A percentile compares a stretch with the other conserved stretches of the same genome.
Conservation (phyloP, 1,139 yeast species). For the Pichia sp. region DNA sequence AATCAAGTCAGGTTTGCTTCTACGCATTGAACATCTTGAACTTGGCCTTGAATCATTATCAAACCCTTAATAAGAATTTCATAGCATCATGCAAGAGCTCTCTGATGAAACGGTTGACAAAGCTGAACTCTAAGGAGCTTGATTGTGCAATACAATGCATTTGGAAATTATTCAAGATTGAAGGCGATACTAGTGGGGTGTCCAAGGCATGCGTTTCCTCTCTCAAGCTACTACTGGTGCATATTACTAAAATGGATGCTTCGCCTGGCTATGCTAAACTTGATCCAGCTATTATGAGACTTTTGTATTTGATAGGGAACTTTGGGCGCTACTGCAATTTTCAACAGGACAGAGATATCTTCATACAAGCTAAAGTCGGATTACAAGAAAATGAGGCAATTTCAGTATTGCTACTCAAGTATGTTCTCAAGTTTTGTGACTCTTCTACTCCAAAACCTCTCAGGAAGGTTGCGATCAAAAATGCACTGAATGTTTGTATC, state of each 20-base stretch:
- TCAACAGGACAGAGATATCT: slow-evolving; percentile 37
- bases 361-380: slow-evolving; percentile 35
- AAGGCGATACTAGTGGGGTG: slow-evolving; percentile 37
- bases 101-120: slow-evolving; percentile 49
- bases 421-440: slow-evolving; percentile 46
- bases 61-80: slow-evolving; percentile 45
- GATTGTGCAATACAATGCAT: slow-evolving; percentile 65
- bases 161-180: slow-evolving; percentile 36
- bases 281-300: slow-evolving; percentile 46
- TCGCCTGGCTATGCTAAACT: slow-evolving; percentile 11
- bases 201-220: slow-evolving; percentile 53
- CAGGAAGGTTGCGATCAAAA: slow-evolving; percentile 47
- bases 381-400: slow-evolving; percentile 47
- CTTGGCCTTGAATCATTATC: slow-evolving; percentile 35
- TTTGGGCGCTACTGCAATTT: slow-evolving; percentile 64
- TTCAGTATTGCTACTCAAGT: slow-evolving; percentile 47
- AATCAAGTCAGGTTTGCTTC: slow-evolving; percentile 33
- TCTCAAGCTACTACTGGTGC: slow-evolving; percentile 30
- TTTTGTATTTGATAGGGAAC: slow-evolving; percentile 57
- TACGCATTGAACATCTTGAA: slow-evolving; percentile 49
- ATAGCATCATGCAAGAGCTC: slow-evolving; percentile 43
- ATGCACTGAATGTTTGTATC: slow-evolving; percentile 50
- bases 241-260: slow-evolving; percentile 2
- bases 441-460: slow-evolving; percentile 26
- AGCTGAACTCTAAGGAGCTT: slow-evolving; percentile 49